Evolutionary conservation across 2,329 filamentous ascomycete species (phyloP), one percentile per base, ranked within the genome.

Genomic region (Cucurbitaria berberidis): DNA sequence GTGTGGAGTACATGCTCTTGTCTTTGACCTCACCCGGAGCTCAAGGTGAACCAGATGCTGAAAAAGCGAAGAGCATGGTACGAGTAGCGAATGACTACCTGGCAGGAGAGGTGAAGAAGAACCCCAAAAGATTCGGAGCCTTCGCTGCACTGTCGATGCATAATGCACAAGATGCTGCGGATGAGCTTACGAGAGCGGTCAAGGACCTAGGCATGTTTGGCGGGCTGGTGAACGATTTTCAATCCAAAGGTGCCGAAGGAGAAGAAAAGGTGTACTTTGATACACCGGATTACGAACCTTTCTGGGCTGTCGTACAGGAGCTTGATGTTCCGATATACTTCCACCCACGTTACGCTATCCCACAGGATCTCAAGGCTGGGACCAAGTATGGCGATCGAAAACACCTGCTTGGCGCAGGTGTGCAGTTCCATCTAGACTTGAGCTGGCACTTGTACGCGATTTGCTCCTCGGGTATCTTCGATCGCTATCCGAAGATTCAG

Each of bases 131-230:
- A 32, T 68, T 68, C 39, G 66, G 66, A 18, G 59, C 48, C 2
- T n/a, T 53, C 35, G 50, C 40, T 13, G 67, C 69, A 7, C 47
- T 74, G 11, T 71, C 68, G 3, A 73, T 74, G 71, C 69, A 73
- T 38, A 65, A 72, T 41, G 64, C 69, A 8, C 50, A 64, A 30
- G 64, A 71, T 40, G 71, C 71, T 30, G 65, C 68, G 1, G 60
- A 65, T 2, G 70, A 73, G 43, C 38, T 73, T 32, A 49, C 59
- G 34, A 55, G 71, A 49, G 67, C 69, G 5, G 64, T 74, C 1
- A 70, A 64, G 35, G 60, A 72, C 44, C 53, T 82, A 43, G 84
- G 85, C n/a, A 88, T 88, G 75, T 81, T 84, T 54, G 86, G 86
- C 2, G 84, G 80, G 3, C 73, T 89, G 4, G 79, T 89, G 8